Conservation (phyloP, 1,139 yeast genomes). For the Protomyces gravidus region DNA sequence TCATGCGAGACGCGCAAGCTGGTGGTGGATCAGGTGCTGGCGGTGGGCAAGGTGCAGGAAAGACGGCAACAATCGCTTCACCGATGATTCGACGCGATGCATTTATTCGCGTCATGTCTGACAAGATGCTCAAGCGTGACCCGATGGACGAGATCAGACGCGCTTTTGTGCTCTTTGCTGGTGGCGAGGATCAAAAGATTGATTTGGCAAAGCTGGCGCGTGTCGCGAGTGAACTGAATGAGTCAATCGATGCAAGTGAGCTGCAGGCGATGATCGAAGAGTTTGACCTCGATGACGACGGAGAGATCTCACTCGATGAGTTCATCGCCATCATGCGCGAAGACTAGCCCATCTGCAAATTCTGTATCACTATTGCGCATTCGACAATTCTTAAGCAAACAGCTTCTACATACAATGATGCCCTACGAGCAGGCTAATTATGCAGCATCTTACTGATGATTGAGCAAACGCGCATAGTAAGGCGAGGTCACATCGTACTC, state of each 20-base stretch:
- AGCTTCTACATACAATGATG: no score
- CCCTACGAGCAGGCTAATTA: no score
- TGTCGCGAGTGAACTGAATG: slow-evolving; percentile 91
- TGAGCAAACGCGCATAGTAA: slow-evolving; percentile 15
- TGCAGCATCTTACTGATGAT: neutral
- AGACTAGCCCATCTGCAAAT: neutral
- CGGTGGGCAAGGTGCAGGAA: slow-evolving; percentile 51
- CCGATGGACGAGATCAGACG: slow-evolving; percentile 88
- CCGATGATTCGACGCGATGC: slow-evolving; percentile 4
- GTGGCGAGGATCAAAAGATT: slow-evolving; percentile 82
- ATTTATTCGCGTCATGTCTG: slow-evolving; percentile 51
- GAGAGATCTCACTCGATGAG: slow-evolving; percentile 81
- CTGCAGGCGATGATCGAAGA: slow-evolving; percentile 96
- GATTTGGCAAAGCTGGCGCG: slow-evolving; percentile 75
- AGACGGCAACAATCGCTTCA: neutral
- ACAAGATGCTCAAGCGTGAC: slow-evolving; percentile 73
- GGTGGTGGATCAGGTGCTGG: slow-evolving; percentile 48
- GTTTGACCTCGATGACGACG: slow-evolving; percentile 94
- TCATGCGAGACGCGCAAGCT: slow-evolving; percentile 72
- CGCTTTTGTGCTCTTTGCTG: slow-evolving; percentile 87
- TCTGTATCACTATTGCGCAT: neutral
- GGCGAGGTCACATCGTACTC: slow-evolving; percentile 20
- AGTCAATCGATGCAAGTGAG: slow-evolving; percentile 86
- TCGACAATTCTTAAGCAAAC: no score
- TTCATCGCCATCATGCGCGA: slow-evolving; percentile 63